These are phyloP conservation scores for Cladophialophora chaetospira DNA, from an alignment of 2,329 filamentous ascomycete genomes.

Conservation along the genomic window DNA sequence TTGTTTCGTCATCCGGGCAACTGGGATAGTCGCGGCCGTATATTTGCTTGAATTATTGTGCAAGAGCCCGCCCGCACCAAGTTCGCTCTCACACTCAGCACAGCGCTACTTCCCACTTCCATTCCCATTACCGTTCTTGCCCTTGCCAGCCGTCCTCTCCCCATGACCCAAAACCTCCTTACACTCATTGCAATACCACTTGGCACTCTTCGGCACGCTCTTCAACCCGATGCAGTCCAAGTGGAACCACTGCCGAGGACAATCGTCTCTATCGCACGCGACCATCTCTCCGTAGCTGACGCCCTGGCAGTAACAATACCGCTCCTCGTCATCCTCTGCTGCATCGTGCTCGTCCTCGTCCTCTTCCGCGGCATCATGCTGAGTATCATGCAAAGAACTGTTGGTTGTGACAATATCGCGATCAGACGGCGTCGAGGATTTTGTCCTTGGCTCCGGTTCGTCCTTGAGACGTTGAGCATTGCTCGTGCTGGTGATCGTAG, in stretches of 20 bases:
- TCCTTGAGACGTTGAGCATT: conserved; percentile 14
- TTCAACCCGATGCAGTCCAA: conserved; percentile 77
- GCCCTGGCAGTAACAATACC: conserved; percentile 78
- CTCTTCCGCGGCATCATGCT: conserved; percentile 29
- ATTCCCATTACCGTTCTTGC: conserved; percentile 14
- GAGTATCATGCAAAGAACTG: conserved; percentile 12
- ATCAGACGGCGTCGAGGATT: conserved; percentile 17
- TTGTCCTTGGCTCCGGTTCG: conserved; percentile 13
- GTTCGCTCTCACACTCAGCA: too few relatives aligned
- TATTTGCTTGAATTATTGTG: too few relatives aligned
- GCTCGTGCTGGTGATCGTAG: not conserved
- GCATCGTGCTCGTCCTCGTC: conserved; percentile 38
- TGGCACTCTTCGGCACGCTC: conserved; percentile 75
- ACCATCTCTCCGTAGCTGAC: conserved; percentile 86
- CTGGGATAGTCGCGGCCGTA: too few relatives aligned
- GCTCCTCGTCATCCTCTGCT: conserved; percentile 67
- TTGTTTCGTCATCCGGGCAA: too few relatives aligned
- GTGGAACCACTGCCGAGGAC: conserved; percentile 80
- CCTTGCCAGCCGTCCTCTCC: conserved; percentile 10
- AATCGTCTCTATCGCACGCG: conserved; percentile 73
- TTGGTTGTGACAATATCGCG: conserved; percentile 28
- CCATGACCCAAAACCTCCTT: conserved; percentile 52
- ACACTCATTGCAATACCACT: conserved; percentile 82
- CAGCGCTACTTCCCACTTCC: conserved; percentile 5
- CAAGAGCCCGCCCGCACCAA: too few relatives aligned